phyloP scores from a whole-genome alignment of 345 rosid genomes.

The Psidium guajava region DNA sequence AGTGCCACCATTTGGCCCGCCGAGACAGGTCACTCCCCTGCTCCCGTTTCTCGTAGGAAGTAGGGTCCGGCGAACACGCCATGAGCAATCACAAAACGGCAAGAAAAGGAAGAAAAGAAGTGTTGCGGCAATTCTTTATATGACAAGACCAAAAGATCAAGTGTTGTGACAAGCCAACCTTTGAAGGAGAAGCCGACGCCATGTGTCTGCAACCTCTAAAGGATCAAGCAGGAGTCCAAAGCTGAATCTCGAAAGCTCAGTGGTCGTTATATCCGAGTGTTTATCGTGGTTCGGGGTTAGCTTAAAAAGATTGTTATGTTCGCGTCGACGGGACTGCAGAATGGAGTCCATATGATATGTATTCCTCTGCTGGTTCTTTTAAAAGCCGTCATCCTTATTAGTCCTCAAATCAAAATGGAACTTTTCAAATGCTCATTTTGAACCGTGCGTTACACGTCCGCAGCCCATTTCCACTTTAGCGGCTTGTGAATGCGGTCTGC shows the following conservation, averaged over 20 bases:
- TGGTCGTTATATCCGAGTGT: not conserved
- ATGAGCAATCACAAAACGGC: not conserved
- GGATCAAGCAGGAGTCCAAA: not conserved
- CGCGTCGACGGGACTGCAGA: too few species aligned
- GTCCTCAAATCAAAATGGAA: not conserved
- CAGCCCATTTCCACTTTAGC: not conserved
- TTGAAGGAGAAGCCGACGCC: slow-evolving; percentile 48
- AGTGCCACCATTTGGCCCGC: slow-evolving; percentile 91
- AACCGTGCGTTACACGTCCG: not conserved
- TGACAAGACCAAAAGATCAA: not conserved
- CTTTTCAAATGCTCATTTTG: not conserved
- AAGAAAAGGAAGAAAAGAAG: not conserved
- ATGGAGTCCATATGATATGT: too few species aligned
- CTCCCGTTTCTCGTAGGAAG: slow-evolving; percentile 33
- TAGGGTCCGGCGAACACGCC: not conserved
- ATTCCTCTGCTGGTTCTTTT: too few species aligned
- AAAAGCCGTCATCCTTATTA: too few species aligned
- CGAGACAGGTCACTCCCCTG: slow-evolving; percentile 44
- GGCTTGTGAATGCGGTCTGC: not conserved
- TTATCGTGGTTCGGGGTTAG: too few species aligned
- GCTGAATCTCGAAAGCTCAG: not conserved
- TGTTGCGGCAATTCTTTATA: not conserved
- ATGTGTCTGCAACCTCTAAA: slow-evolving; percentile 8
- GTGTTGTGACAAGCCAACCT: slow-evolving; percentile 13
- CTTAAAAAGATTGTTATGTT: not conserved